phyloP scores from a whole-genome alignment of 2,329 filamentous ascomycete genomes.

The Botryotinia convoluta region DNA sequence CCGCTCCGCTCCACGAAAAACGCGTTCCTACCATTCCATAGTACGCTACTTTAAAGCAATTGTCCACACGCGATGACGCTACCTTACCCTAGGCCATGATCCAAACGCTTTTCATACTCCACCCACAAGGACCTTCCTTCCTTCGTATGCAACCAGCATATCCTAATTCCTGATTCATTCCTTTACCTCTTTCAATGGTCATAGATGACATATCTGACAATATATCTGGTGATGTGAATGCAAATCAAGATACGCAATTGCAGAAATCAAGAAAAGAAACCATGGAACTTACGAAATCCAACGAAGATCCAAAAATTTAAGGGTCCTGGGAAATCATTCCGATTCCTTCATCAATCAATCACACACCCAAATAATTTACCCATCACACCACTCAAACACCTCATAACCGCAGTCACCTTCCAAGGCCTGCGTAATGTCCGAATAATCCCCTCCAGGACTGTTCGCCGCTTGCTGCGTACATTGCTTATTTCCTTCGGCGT shows the following conservation, averaged over 20 bases:
- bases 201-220: not conserved
- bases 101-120: not conserved
- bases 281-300: not conserved
- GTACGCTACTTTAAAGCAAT: not conserved
- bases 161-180: not conserved
- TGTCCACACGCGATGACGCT: constrained; percentile 5
- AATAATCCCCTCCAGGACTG: constrained; percentile 1
- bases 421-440: not conserved
- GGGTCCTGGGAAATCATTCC: constrained; percentile 3
- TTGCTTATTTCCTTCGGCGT: not conserved
- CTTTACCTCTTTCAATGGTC: not conserved
- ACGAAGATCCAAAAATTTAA: not conserved
- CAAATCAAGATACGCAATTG: not conserved
- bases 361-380: not conserved
- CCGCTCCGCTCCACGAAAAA: constrained; percentile 5
- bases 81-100: not conserved
- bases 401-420: not conserved
- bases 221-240: not conserved
- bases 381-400: not conserved
- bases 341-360: not conserved
- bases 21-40: not conserved
- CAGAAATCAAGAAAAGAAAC: constrained; percentile 4
- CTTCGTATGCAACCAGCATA: not conserved
- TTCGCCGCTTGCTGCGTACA: not conserved
- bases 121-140: constrained; percentile 4